Evolutionary conservation across 352 stramenopile genomes (phyloP).

Genomic region (Pelagophyceae sp.): DNA sequence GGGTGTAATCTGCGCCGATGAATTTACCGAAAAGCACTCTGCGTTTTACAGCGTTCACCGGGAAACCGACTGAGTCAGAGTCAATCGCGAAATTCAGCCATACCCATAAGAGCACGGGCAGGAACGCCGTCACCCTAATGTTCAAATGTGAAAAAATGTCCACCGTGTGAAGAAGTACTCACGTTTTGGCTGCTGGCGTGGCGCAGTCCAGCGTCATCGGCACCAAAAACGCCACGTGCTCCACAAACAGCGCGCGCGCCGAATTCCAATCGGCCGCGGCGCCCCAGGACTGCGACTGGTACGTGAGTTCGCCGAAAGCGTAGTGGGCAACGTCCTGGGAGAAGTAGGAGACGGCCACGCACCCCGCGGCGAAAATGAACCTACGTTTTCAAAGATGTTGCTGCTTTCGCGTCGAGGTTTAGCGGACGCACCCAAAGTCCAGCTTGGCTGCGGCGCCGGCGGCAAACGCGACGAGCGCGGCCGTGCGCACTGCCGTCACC

Average conservation of each 20-base stretch:
- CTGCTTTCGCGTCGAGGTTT: too few species aligned
- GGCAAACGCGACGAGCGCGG: not conserved
- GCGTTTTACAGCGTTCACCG: slow-evolving; percentile 9
- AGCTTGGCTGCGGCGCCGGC: not conserved
- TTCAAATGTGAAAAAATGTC: not conserved
- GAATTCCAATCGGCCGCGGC: slow-evolving; percentile 1
- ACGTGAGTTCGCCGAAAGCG: slow-evolving; percentile 40
- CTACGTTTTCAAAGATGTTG: too few species aligned
- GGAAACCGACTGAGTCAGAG: not conserved
- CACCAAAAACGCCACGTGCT: slow-evolving; percentile 35
- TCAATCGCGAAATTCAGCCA: slow-evolving; percentile 28
- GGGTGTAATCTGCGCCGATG: not conserved
- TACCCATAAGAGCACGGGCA: slow-evolving; percentile 7
- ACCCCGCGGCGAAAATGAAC: too few species aligned
- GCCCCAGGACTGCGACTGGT: slow-evolving; percentile 35
- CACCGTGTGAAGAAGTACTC: too few species aligned
- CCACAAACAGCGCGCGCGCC: slow-evolving; percentile 20
- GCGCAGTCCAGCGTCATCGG: slow-evolving; percentile 26
- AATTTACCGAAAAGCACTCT: slow-evolving; percentile 18
- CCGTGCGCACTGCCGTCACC: not conserved
- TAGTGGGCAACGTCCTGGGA: slow-evolving; percentile 48
- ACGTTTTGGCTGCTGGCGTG: too few species aligned
- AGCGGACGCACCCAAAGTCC: not conserved
- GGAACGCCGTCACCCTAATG: not conserved
- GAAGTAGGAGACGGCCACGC: slow-evolving; percentile 36